phyloP scores from a whole-genome alignment of 148 eudicot species.

The Dysphania ambrosioides region DNA sequence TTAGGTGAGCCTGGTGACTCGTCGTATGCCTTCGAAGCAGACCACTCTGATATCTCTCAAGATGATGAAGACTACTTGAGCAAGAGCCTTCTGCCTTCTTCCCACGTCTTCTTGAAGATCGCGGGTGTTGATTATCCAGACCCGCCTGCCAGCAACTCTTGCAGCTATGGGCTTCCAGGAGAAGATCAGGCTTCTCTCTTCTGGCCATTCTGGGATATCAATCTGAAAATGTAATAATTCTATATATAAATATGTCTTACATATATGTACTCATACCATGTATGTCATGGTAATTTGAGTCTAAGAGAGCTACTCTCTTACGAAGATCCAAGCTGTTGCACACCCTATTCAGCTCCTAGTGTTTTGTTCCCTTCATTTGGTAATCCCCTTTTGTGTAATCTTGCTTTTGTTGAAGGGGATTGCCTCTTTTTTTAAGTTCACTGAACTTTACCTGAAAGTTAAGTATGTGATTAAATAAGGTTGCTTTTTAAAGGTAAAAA shows the following conservation, averaged over 20 bases:
- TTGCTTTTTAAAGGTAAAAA: neutral
- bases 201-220: slow-evolving; percentile 56
- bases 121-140: slow-evolving; percentile 27
- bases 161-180: slow-evolving; percentile 40
- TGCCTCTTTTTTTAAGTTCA: neutral
- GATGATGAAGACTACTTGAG: slow-evolving; percentile 56
- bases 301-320: slow-evolving; percentile 3
- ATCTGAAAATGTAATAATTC: slow-evolving; percentile 25
- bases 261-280: no score
- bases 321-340: slow-evolving; percentile 25
- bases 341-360: neutral
- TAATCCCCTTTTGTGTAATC: slow-evolving; percentile 16
- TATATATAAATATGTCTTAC: neutral
- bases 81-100: slow-evolving; percentile 36
- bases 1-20: slow-evolving; percentile 48
- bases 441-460: slow-evolving; percentile 12
- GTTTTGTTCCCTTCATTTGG: neutral
- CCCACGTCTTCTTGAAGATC: slow-evolving; percentile 35
- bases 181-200: slow-evolving; percentile 58
- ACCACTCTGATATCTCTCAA: slow-evolving; percentile 54
- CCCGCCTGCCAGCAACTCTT: slow-evolving; percentile 37
- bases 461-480: slow-evolving; percentile 28
- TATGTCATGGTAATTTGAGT: neutral
- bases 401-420: slow-evolving; percentile 7
- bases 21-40: slow-evolving; percentile 48